Evolutionary conservation across 106 monocot genomes (phyloP).

Genomic region (Dioscorea zingiberensis): DNA sequence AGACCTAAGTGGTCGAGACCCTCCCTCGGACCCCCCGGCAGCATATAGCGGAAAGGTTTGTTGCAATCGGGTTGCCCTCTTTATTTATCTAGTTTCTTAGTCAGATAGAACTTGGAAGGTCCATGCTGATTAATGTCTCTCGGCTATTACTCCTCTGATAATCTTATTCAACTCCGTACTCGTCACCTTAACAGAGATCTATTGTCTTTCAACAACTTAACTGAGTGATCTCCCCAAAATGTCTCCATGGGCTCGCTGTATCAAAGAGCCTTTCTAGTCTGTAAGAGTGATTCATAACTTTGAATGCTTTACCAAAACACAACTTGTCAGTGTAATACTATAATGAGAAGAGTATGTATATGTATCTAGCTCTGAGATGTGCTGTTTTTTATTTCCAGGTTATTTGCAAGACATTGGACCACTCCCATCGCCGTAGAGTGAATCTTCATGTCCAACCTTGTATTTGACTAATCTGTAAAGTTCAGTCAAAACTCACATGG

Average conservation of each 20-base stretch:
- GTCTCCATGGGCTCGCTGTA: constrained; percentile 57
- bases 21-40: too few species aligned
- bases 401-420: constrained; percentile 84
- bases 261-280: constrained; percentile 82
- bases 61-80: too few species aligned
- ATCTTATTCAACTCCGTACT: background rate
- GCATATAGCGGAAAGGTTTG: too few species aligned
- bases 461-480: constrained; percentile 75
- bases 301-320: background rate
- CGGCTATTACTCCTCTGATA: constrained; percentile 72
- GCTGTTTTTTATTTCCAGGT: constrained; percentile 23
- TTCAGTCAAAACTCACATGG: background rate
- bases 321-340: too few species aligned
- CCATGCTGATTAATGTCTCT: constrained; percentile 18
- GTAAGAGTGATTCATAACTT: constrained; percentile 40
- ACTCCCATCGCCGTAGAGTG: too few species aligned
- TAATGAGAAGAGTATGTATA: too few species aligned
- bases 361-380: background rate
- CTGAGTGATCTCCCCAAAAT: constrained; percentile 69
- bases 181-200: constrained; percentile 67
- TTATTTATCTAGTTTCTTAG: too few species aligned
- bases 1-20: too few species aligned
- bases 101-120: too few species aligned
- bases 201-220: constrained; percentile 81
- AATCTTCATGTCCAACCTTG: constrained; percentile 65